These are phyloP conservation scores for Pichia nanzhaoensis DNA, from an alignment of 805 yeast genomes.

Conservation along the genomic window DNA sequence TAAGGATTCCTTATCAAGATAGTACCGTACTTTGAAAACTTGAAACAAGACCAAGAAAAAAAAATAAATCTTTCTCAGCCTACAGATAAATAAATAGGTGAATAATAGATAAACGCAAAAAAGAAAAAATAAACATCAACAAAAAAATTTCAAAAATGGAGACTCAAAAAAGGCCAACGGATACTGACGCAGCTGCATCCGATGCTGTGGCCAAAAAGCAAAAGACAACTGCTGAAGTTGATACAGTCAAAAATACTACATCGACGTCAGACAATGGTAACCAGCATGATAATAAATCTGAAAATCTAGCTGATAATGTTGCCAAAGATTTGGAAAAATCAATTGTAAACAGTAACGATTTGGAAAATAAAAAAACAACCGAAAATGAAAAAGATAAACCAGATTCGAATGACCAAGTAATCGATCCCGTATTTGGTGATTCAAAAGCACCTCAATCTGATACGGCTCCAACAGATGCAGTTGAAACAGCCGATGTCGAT, in stretches of 20 bases:
- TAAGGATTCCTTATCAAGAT: no score
- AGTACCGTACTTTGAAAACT: no score
- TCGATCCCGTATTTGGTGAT: constrained; percentile 7
- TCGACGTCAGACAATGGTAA: not conserved
- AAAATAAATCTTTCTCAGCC: no score
- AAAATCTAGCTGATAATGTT: not conserved
- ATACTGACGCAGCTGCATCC: not conserved
- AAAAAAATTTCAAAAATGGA: not conserved
- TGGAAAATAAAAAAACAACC: not conserved
- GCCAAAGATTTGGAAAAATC: not conserved
- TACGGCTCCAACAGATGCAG: no score
- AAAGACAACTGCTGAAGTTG: not conserved
- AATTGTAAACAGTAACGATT: not conserved
- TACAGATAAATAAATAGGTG: no score
- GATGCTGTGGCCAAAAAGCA: not conserved
- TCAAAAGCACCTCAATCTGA: not conserved
- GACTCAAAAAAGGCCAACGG: not conserved
- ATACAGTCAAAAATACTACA: not conserved
- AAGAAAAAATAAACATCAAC: not conserved
- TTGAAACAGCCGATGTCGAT: not conserved
- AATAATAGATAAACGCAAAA: no score
- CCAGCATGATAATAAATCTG: not conserved
- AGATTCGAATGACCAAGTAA: constrained; percentile 1
- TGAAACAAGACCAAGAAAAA: no score
- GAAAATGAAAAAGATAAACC: not conserved